These are phyloP conservation scores for Lactifluus volemus DNA, from an alignment of 768 basidiomycete species.

Conservation along the genomic window DNA sequence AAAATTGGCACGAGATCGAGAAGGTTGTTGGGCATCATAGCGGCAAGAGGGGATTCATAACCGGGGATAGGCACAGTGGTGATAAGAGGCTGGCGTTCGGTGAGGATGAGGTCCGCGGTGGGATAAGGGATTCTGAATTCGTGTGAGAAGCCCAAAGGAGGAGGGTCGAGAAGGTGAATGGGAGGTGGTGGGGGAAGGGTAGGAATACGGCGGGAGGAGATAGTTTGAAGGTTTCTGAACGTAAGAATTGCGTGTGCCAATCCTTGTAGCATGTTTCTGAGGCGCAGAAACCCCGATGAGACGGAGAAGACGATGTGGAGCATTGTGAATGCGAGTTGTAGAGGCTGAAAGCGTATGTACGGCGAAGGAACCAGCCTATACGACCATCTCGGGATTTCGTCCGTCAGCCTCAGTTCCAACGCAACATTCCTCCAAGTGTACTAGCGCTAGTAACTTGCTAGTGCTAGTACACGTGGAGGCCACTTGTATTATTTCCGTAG, in stretches of 20 bases:
- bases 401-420: too few species aligned
- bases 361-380: too few species aligned
- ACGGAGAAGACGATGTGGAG: conserved; percentile 1
- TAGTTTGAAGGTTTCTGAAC: not conserved
- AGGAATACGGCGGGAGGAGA: not conserved
- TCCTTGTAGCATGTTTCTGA: conserved; percentile 1
- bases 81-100: not conserved
- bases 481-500: too few species aligned
- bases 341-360: not conserved
- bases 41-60: conserved; percentile 4
- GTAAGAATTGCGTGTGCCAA: conserved; percentile 2
- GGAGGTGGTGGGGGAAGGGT: not conserved
- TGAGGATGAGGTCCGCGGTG: not conserved
- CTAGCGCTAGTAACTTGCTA: too few species aligned
- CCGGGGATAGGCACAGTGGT: not conserved
- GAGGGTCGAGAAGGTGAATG: not conserved
- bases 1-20: not conserved
- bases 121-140: not conserved
- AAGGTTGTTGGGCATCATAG: not conserved
- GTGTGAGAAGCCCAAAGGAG: not conserved
- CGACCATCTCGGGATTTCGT: too few species aligned
- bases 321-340: conserved; percentile 2
- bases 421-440: too few species aligned
- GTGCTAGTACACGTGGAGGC: too few species aligned
- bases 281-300: conserved; percentile 1